Conservation (phyloP, 495 filamentous ascomycete genomes). For the Tuber calosporum region DNA sequence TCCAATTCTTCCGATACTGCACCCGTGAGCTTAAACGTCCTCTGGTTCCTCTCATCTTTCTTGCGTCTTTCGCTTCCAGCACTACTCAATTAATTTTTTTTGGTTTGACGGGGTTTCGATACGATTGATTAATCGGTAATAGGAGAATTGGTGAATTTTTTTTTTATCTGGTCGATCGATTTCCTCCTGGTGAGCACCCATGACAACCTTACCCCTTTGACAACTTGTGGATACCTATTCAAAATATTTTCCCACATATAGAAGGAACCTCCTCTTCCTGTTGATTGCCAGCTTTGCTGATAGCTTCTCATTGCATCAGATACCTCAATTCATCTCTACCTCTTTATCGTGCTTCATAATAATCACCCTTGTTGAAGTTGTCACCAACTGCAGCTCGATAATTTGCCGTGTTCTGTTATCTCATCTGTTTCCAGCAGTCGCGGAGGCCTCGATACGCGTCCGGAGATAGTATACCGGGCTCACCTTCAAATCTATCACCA, state of each 20-base stretch:
- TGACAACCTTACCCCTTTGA: conserved; percentile 23
- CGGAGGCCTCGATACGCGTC: conserved; percentile 29
- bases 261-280: conserved; percentile 2
- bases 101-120: conserved; percentile 7
- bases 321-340: conserved; percentile 18
- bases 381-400: not conserved
- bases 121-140: conserved; percentile 19
- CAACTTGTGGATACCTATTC: conserved; percentile 6
- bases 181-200: conserved; percentile 33
- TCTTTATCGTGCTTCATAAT: not conserved
- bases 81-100: conserved; percentile 12
- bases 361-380: not conserved
- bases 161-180: conserved; percentile 30
- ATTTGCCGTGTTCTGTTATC: not conserved
- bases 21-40: conserved; percentile 13
- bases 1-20: conserved; percentile 32
- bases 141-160: conserved; percentile 24
- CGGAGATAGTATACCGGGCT: conserved; percentile 38
- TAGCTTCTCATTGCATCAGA: conserved; percentile 28
- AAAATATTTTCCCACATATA: conserved; percentile 6
- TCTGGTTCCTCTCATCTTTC: conserved; percentile 30
- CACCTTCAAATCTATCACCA: conserved; percentile 37
- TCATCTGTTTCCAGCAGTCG: conserved; percentile 13
- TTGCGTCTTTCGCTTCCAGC: conserved; percentile 12
- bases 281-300: conserved; percentile 29